These are phyloP conservation scores for Euphorbia schlechtendalii DNA, from an alignment of 441 rosid species.

Conservation along the genomic window DNA sequence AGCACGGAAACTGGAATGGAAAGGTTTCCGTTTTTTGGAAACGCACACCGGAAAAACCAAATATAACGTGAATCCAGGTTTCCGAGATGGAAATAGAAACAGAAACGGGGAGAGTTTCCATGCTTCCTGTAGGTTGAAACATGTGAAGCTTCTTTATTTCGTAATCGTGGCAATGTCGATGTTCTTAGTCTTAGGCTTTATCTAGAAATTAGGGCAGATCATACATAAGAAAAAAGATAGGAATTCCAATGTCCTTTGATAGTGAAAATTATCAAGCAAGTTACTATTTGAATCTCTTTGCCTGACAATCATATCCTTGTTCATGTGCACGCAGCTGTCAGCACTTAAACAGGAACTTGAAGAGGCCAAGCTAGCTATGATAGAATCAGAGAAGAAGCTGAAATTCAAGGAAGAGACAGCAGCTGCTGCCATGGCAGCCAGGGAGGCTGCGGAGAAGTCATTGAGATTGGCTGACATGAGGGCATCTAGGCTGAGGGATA, in stretches of 20 bases:
- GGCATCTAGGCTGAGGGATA: conserved; percentile 73
- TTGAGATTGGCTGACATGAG: conserved; percentile 75
- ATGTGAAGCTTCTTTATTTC: not conserved
- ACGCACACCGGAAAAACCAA: no score
- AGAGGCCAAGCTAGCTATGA: conserved; percentile 61
- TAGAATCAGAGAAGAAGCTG: conserved; percentile 76
- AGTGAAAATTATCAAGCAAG: not conserved
- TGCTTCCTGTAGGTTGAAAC: no score
- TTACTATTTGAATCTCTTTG: not conserved
- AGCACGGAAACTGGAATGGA: no score
- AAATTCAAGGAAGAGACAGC: conserved; percentile 93
- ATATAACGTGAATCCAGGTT: no score
- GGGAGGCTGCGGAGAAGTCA: conserved; percentile 93
- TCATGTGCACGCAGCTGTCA: conserved; percentile 42
- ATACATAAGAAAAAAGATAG: not conserved
- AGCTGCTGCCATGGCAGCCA: conserved; percentile 89
- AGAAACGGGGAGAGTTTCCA: no score
- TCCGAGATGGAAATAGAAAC: no score
- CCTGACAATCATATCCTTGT: conserved; percentile 13
- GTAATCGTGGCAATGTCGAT: not conserved
- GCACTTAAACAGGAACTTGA: conserved; percentile 73
- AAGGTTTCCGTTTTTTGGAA: no score
- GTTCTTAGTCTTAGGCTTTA: not conserved
- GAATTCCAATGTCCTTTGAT: not conserved
- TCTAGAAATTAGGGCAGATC: not conserved